These are phyloP conservation scores for Posidonia oceanica DNA, from an alignment of 116 monocot species.

Conservation along the genomic window DNA sequence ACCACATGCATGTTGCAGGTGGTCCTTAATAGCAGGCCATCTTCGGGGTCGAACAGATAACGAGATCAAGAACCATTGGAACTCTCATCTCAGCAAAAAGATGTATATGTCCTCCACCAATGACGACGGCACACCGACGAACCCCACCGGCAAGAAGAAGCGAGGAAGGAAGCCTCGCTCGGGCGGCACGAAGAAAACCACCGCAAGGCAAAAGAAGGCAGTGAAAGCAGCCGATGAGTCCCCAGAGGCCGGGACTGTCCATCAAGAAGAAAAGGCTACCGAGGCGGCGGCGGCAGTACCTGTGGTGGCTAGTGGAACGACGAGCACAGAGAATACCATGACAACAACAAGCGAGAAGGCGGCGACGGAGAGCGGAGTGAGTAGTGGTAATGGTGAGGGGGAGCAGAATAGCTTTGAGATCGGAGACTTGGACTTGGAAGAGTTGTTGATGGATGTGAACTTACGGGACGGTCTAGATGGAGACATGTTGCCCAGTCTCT, in stretches of 20 bases:
- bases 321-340: not conserved
- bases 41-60: too few species aligned
- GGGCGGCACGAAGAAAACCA: not conserved
- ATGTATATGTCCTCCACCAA: too few species aligned
- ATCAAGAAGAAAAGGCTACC: not conserved
- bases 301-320: not conserved
- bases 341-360: not conserved
- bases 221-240: not conserved
- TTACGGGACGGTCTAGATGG: not conserved
- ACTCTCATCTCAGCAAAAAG: too few species aligned
- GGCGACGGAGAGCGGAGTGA: not conserved
- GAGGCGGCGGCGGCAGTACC: too few species aligned
- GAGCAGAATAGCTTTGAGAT: slow-evolving; percentile 1
- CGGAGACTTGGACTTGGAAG: slow-evolving; percentile 3
- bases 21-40: too few species aligned
- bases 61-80: too few species aligned
- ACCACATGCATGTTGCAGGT: not conserved
- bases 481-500: not conserved
- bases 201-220: not conserved
- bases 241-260: not conserved
- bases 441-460: not conserved
- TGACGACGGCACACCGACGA: too few species aligned
- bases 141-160: not conserved
- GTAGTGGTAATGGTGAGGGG: not conserved
- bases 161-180: not conserved